phyloP scores from a whole-genome alignment of 306 rosid species.

The Dryas drummondii region DNA sequence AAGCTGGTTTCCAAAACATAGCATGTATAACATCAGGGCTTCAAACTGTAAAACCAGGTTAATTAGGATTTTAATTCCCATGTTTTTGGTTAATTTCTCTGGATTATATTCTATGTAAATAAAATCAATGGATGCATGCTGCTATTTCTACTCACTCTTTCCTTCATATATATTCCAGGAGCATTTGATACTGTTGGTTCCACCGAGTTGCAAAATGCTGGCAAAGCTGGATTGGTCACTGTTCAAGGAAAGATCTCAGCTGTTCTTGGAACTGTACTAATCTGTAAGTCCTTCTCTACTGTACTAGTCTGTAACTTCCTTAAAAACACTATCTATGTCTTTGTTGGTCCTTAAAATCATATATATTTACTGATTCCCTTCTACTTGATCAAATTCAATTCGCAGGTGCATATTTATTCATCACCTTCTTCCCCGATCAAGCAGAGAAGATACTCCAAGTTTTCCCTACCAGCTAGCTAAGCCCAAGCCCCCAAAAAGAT shows the following conservation, averaged over 20 bases:
- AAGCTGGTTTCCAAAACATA: slow-evolving; percentile 71
- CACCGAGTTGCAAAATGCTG: slow-evolving; percentile 79
- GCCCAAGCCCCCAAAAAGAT: too few species aligned
- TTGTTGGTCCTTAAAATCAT: not conserved
- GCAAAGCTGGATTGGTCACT: slow-evolving; percentile 86
- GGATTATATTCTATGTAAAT: not conserved
- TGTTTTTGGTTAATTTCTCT: not conserved
- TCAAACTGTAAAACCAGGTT: slow-evolving; percentile 81
- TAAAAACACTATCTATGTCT: too few species aligned
- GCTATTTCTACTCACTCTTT: not conserved
- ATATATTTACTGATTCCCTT: not conserved
- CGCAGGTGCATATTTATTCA: slow-evolving; percentile 79
- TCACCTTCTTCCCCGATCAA: slow-evolving; percentile 94
- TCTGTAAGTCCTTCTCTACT: slow-evolving; percentile 61
- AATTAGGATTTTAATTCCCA: not conserved
- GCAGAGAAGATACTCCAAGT: slow-evolving; percentile 81
- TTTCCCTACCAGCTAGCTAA: slow-evolving; percentile 48
- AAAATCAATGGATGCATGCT: not conserved
- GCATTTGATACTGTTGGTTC: slow-evolving; percentile 79
- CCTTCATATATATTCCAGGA: slow-evolving; percentile 41
- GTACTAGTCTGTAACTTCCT: slow-evolving; percentile 63
- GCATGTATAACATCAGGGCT: slow-evolving; percentile 89
- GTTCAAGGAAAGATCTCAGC: slow-evolving; percentile 90
- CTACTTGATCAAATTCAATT: slow-evolving; percentile 28
- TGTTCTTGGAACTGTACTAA: slow-evolving; percentile 81